phyloP scores from a whole-genome alignment of 495 filamentous ascomycete genomes.

The Talaromyces adpressus region DNA sequence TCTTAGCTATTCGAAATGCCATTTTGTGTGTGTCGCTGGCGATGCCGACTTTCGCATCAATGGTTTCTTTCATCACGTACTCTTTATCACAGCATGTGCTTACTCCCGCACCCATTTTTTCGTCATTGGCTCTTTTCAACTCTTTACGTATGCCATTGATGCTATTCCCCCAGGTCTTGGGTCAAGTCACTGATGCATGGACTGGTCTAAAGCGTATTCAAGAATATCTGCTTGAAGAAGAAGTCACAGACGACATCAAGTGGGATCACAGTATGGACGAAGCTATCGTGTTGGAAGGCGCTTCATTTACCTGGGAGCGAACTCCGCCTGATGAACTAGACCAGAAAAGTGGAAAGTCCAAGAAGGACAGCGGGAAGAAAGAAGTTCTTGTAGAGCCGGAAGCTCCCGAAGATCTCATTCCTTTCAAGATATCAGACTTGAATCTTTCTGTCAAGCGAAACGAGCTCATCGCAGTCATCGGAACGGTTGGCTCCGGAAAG shows the following conservation, averaged over 20 bases:
- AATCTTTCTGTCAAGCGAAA: slow-evolving; percentile 68
- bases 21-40: slow-evolving; percentile 74
- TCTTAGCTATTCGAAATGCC: slow-evolving; percentile 74
- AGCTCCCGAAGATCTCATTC: slow-evolving; percentile 47
- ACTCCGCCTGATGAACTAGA: slow-evolving; percentile 55
- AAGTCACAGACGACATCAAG: slow-evolving; percentile 66
- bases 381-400: slow-evolving; percentile 19
- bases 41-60: slow-evolving; percentile 85
- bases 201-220: slow-evolving; percentile 77
- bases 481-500: slow-evolving; percentile 86
- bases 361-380: slow-evolving; percentile 19
- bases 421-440: slow-evolving; percentile 75
- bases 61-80: slow-evolving; percentile 92
- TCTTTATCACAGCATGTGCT: slow-evolving; percentile 66
- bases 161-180: slow-evolving; percentile 78
- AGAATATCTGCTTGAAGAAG: slow-evolving; percentile 79
- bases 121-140: slow-evolving; percentile 90
- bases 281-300: slow-evolving; percentile 66
- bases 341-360: slow-evolving; percentile 24
- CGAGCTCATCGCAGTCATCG: slow-evolving; percentile 87
- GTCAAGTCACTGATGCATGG: slow-evolving; percentile 83
- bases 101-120: slow-evolving; percentile 75
- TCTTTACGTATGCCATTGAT: slow-evolving; percentile 83
- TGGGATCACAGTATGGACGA: slow-evolving; percentile 53
- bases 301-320: slow-evolving; percentile 91